phyloP scores from a whole-genome alignment of 345 rosid genomes.

The Acer campestre region DNA sequence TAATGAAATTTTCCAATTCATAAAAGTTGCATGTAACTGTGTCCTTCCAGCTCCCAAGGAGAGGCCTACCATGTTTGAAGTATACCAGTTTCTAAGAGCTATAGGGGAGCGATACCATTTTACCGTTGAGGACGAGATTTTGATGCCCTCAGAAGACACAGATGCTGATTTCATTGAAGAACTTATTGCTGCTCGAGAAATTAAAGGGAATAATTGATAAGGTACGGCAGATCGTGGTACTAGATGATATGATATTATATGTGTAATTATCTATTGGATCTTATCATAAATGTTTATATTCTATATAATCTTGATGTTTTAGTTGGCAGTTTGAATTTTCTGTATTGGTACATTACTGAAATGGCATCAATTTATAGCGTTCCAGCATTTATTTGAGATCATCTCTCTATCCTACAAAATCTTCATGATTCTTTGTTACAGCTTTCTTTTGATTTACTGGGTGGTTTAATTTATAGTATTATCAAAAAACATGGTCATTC shows the following conservation, averaged over 20 bases:
- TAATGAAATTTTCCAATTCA: slow-evolving; percentile 70
- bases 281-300: slow-evolving; percentile 31
- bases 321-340: slow-evolving; percentile 13
- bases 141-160: slow-evolving; percentile 54
- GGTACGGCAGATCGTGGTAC: slow-evolving; percentile 15
- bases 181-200: slow-evolving; percentile 75
- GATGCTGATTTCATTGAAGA: slow-evolving; percentile 63
- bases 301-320: slow-evolving; percentile 19
- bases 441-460: slow-evolving; percentile 14
- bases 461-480: background rate
- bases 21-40: slow-evolving; percentile 84
- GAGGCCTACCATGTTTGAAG: slow-evolving; percentile 91
- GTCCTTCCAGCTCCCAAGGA: slow-evolving; percentile 63
- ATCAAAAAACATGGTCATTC: too few relatives aligned
- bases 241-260: slow-evolving; percentile 17
- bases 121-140: slow-evolving; percentile 66
- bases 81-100: slow-evolving; percentile 79
- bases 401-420: background rate
- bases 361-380: slow-evolving; percentile 21
- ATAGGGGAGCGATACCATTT: slow-evolving; percentile 84
- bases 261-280: slow-evolving; percentile 24
- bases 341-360: slow-evolving; percentile 17
- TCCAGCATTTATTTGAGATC: slow-evolving; percentile 17
- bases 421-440: background rate
- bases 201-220: slow-evolving; percentile 21